Base-by-base conservation (phyloP, 176 grass and related monocot genomes). In the Zizania latifolia region DNA sequence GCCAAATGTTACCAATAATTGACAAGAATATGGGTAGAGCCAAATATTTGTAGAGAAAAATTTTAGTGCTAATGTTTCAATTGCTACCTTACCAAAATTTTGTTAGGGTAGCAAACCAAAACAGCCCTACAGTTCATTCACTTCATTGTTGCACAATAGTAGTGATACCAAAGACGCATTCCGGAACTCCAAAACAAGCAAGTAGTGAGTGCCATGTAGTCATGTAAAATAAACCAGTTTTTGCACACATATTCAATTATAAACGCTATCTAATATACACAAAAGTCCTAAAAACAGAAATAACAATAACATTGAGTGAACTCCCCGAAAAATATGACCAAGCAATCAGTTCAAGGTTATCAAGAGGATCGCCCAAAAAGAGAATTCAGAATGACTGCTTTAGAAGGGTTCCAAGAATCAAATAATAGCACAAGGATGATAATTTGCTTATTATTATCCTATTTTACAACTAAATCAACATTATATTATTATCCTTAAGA, bases 401-500 rank as follows among this genome's bases (percentile, higher is more conserved):
- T 29, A 58, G 26, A 23, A 41, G 26, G 63, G 35, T 36, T 56
- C n/a, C n/a, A n/a, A n/a, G n/a, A n/a, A n/a, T n/a, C n/a, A n/a
- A n/a, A n/a, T n/a, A n/a, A n/a, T n/a, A n/a, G n/a, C n/a, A n/a
- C n/a, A n/a, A n/a, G n/a, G n/a, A n/a, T n/a, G n/a, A 26, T 27
- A 72, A 40, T 29, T 39, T 68, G 17, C 19, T 12, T 58, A 45
- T 24, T 62, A 23, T 82, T 67, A 10, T n/a, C n/a, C n/a, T 38
- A 57, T 72, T 29, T 7, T 72, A 10, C 6, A 79, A 39, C 24
- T 81, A 74, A 73, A 81, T 71, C 10, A 85, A 72, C 5, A 28
- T 8, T 35, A n/a, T 11, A 79, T 0, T 38, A 53, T 9, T 48
- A 53, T 10, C 0, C 15, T 35, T 27, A 75, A 0, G 12, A 51